Evolutionary conservation across 2,329 filamentous ascomycete genomes (phyloP).

Genomic region (Gremmenia infestans): DNA sequence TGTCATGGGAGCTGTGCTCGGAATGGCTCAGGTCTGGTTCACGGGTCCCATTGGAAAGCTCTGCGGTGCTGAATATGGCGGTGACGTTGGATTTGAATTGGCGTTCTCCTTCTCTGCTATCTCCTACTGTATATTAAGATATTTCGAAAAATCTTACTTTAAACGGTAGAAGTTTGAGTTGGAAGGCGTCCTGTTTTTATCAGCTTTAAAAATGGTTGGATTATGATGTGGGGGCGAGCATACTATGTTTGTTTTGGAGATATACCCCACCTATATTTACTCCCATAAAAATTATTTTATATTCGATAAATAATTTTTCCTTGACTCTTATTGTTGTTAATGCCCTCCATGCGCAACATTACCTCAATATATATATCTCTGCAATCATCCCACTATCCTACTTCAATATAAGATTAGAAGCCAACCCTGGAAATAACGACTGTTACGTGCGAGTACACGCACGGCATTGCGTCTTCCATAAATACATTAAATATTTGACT

Average conservation of each 20-base stretch:
- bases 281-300: neutral
- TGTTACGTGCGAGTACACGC: too few relatives aligned
- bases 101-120: constrained; percentile 55
- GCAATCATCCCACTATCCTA: too few relatives aligned
- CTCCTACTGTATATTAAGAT: constrained; percentile 44
- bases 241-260: neutral
- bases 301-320: too few relatives aligned
- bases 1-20: constrained; percentile 59
- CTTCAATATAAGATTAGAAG: too few relatives aligned
- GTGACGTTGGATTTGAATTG: constrained; percentile 61
- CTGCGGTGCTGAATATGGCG: constrained; percentile 35
- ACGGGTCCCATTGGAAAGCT: constrained; percentile 59
- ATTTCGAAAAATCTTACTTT: constrained; percentile 38
- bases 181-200: neutral
- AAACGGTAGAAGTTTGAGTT: constrained; percentile 28
- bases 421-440: too few relatives aligned
- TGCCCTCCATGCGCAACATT: too few relatives aligned
- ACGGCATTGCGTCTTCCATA: too few relatives aligned
- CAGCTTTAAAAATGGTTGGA: neutral
- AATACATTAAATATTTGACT: too few relatives aligned
- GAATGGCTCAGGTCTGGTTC: constrained; percentile 68
- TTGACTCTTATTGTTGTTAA: too few relatives aligned
- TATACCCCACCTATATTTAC: neutral
- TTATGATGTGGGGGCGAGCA: neutral
- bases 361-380: too few relatives aligned